Percentiles rank a stretch among this genome's conserved stretches.
Conservation (phyloP, 2,329 filamentous ascomycete species). For the Fusarium gaditjirri region DNA sequence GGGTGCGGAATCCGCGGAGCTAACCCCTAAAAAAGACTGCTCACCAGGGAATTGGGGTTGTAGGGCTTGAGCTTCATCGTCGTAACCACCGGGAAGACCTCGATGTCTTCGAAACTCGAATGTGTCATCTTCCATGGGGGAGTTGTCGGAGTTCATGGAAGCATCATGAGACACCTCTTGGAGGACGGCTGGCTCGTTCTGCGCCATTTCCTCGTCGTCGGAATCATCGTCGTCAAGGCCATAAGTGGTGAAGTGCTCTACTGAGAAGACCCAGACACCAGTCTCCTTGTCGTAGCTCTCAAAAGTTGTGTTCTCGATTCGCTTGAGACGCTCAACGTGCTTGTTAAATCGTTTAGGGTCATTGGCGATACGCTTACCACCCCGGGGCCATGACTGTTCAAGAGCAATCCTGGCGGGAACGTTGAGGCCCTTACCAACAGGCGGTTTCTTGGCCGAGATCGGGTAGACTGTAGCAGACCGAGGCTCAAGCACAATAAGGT, state of each 20-base stretch:
- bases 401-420: conserved; percentile 89
- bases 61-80: conserved; percentile 65
- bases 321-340: conserved; percentile 84
- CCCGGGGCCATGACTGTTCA: conserved; percentile 91
- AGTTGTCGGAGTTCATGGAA: conserved; percentile 41
- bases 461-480: conserved; percentile 91
- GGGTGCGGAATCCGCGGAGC: conserved; percentile 84
- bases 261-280: conserved; percentile 89
- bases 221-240: conserved; percentile 82
- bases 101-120: conserved; percentile 64
- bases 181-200: conserved; percentile 32
- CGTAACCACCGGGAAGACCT: conserved; percentile 83
- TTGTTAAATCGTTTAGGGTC: conserved; percentile 76
- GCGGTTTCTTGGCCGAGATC: conserved; percentile 79
- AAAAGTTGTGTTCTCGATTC: conserved; percentile 83
- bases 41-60: conserved; percentile 65
- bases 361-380: conserved; percentile 62
- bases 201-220: conserved; percentile 59
- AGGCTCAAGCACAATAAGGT: conserved; percentile 78
- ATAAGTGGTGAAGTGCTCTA: conserved; percentile 98
- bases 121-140: conserved; percentile 63
- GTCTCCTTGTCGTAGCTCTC: conserved; percentile 81
- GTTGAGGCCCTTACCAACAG: conserved; percentile 88
- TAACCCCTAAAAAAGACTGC: conserved; percentile 92
- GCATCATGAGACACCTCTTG: conserved; percentile 34